These are phyloP conservation scores for Botrytis galanthina DNA, from an alignment of 2,329 filamentous ascomycete species.

Conservation along the genomic window DNA sequence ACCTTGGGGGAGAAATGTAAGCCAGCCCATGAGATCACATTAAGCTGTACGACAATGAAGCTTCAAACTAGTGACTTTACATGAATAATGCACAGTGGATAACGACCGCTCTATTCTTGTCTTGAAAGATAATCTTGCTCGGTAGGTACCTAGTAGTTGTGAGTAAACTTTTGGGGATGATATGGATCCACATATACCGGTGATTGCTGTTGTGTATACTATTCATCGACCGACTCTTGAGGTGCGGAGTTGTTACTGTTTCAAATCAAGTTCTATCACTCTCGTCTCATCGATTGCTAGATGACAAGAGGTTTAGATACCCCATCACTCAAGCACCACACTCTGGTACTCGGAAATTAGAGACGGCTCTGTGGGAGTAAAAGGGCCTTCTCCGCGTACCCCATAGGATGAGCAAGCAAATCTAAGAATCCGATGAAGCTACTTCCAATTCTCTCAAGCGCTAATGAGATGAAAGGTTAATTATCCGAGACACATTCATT, in stretches of 20 bases:
- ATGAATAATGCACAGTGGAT: too few species aligned
- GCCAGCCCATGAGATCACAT: too few species aligned
- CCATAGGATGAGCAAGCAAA: background rate
- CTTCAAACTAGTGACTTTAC: too few species aligned
- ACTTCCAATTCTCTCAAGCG: background rate
- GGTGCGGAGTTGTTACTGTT: background rate
- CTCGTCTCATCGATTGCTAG: background rate
- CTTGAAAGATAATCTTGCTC: too few species aligned
- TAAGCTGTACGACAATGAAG: too few species aligned
- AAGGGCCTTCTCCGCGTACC: background rate
- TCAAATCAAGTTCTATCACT: background rate
- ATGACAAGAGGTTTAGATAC: background rate
- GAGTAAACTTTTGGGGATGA: too few species aligned
- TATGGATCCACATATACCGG: too few species aligned
- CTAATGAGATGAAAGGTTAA: background rate
- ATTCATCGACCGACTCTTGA: background rate
- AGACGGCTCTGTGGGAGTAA: background rate
- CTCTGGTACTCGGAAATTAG: background rate
- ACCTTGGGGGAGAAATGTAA: too few species aligned
- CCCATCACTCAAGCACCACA: background rate
- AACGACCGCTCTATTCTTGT: too few species aligned
- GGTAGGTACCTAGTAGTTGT: too few species aligned
- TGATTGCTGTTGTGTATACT: background rate
- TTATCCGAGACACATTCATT: background rate
- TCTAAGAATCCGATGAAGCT: background rate